Conservation (phyloP, 2,329 filamentous ascomycete genomes). For the Nigrospora osmanthi region DNA sequence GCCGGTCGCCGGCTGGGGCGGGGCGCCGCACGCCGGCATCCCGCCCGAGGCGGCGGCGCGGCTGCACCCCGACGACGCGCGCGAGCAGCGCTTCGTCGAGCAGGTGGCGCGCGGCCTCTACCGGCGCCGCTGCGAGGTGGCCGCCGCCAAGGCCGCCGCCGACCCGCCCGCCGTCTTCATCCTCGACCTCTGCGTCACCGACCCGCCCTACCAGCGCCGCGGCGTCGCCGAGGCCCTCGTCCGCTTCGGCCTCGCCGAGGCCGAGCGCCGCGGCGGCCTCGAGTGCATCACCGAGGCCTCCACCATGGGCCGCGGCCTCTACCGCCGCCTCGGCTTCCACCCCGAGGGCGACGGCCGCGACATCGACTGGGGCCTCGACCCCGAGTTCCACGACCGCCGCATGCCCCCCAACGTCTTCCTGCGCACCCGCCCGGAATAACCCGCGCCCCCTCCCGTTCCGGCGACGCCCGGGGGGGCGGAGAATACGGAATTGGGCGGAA, state of each 20-base stretch:
- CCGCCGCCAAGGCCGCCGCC: conserved; percentile 21
- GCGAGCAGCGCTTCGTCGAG: conserved; percentile 34
- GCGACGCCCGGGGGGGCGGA: no score
- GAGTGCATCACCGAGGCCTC: conserved; percentile 39
- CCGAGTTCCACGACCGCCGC: conserved; percentile 26
- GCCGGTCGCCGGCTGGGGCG: conserved; percentile 37
- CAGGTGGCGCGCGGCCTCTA: conserved; percentile 37
- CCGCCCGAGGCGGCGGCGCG: conserved; percentile 21
- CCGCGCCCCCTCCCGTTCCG: no score
- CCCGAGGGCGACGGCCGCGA: conserved; percentile 26
- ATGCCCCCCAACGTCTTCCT: conserved; percentile 39
- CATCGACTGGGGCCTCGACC: conserved; percentile 33
- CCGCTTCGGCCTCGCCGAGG: conserved; percentile 38
- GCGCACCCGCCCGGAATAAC: conserved; percentile 20
- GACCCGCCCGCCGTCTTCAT: conserved; percentile 37
- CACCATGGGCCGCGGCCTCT: conserved; percentile 37
- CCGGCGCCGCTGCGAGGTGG: conserved; percentile 30
- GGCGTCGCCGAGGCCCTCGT: conserved; percentile 37
- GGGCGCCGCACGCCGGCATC: conserved; percentile 24
- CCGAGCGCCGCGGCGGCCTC: conserved; percentile 26
- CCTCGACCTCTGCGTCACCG: conserved; percentile 42
- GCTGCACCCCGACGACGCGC: conserved; percentile 33
- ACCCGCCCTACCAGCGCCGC: conserved; percentile 43
- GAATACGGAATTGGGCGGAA: no score
- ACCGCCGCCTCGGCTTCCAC: conserved; percentile 36